Percentiles rank a stretch among this genome's conserved stretches.
Evolutionary conservation across 2,329 filamentous ascomycete genomes (phyloP).

Genomic region (Microdochium bolleyi): DNA sequence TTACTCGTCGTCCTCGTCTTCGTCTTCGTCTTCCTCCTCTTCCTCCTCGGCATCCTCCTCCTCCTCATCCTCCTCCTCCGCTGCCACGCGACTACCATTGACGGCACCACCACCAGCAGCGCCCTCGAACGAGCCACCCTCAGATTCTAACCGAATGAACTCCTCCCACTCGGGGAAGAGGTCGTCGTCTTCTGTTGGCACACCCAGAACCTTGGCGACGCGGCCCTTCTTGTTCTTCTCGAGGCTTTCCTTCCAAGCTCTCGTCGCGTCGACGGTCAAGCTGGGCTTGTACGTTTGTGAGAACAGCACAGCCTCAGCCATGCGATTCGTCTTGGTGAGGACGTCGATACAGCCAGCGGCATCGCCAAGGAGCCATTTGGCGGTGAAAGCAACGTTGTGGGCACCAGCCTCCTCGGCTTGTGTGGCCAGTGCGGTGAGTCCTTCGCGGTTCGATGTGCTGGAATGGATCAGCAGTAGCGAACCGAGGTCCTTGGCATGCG

Average conservation of each 20-base stretch:
- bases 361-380: conserved; percentile 80
- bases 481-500: conserved; percentile 81
- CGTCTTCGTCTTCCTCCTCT: conserved; percentile 13
- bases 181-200: conserved; percentile 75
- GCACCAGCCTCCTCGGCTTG: conserved; percentile 70
- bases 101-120: conserved; percentile 17
- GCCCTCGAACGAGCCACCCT: conserved; percentile 43
- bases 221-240: conserved; percentile 82
- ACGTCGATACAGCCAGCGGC: conserved; percentile 74
- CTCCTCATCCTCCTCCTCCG: conserved; percentile 11
- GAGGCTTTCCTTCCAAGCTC: conserved; percentile 73
- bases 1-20: conserved; percentile 7
- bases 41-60: conserved; percentile 13
- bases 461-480: conserved; percentile 84
- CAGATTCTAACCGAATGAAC: conserved; percentile 72
- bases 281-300: conserved; percentile 94
- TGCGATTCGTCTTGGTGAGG: conserved; percentile 68
- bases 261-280: conserved; percentile 57
- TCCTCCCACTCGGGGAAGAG: conserved; percentile 97
- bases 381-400: conserved; percentile 90
- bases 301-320: conserved; percentile 83
- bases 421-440: conserved; percentile 61
- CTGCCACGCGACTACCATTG: conserved; percentile 14
- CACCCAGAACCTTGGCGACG: conserved; percentile 73
- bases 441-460: conserved; percentile 71